These are phyloP conservation scores for Endocalyx cinctus DNA, from an alignment of 2,329 filamentous ascomycete species.

Conservation along the genomic window DNA sequence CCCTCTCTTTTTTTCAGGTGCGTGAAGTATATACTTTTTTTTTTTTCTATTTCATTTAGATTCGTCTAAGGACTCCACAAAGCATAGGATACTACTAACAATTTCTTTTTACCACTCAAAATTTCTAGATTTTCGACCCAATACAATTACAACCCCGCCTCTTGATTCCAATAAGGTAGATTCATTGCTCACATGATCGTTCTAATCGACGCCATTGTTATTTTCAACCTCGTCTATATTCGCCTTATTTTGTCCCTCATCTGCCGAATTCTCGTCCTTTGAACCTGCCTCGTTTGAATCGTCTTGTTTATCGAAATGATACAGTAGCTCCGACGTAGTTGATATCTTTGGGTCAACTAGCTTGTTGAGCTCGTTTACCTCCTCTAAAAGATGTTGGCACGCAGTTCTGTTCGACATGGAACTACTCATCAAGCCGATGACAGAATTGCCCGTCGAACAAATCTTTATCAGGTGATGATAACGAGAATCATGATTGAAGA, in stretches of 20 bases:
- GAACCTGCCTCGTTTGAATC: conserved; percentile 1
- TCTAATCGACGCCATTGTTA: neutral
- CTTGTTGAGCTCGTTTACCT: conserved; percentile 20
- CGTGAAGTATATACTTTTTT: too few species aligned
- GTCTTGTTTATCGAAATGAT: conserved; percentile 12
- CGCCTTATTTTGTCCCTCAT: neutral
- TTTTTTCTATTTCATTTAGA: too few species aligned
- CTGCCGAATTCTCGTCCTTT: neutral
- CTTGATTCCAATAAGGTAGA: too few species aligned
- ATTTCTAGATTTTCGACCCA: too few species aligned
- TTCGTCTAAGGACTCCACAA: too few species aligned
- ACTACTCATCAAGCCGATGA: conserved; percentile 16
- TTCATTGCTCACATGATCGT: conserved; percentile 5
- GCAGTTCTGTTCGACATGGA: conserved; percentile 14
- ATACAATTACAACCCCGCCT: too few species aligned
- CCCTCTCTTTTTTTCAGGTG: conserved; percentile 30
- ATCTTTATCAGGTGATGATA: conserved; percentile 20
- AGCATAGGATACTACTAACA: conserved; percentile 27
- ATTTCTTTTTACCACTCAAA: too few species aligned
- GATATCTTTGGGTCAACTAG: conserved; percentile 19
- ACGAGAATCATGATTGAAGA: conserved; percentile 14
- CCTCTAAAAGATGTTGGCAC: conserved; percentile 20
- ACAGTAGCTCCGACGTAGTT: conserved; percentile 9
- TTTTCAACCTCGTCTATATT: neutral
- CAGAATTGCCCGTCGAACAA: conserved; percentile 10